phyloP scores from a whole-genome alignment of 2,329 filamentous ascomycete genomes.

The Trichoderma cornu-damae region DNA sequence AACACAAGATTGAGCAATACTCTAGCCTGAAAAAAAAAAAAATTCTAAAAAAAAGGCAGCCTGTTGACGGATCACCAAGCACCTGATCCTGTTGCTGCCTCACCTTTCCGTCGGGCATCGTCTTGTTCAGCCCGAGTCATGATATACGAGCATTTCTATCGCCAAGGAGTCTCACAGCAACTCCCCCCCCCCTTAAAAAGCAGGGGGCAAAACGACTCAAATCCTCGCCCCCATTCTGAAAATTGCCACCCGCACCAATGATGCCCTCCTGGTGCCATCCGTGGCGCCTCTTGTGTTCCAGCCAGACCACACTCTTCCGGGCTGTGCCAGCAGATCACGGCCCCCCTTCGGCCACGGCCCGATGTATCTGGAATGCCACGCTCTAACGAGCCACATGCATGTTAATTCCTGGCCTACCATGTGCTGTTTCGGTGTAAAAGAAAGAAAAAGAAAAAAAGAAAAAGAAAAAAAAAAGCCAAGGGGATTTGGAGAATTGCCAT shows the following conservation, averaged over 20 bases:
- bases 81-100: too few species aligned
- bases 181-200: neutral
- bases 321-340: neutral
- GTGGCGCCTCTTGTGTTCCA: neutral
- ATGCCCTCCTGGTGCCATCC: neutral
- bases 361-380: neutral
- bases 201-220: neutral
- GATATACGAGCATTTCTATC: too few species aligned
- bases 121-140: too few species aligned
- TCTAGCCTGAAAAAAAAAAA: too few species aligned
- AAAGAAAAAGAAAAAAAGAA: too few species aligned
- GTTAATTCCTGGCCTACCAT: neutral
- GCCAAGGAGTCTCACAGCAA: neutral
- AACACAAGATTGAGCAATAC: too few species aligned
- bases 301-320: neutral
- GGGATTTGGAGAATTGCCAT: constrained; percentile 5
- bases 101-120: too few species aligned
- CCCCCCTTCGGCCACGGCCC: neutral
- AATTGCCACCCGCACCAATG: neutral
- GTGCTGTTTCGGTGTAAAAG: neutral
- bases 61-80: too few species aligned
- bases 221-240: neutral
- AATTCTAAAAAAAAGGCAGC: too few species aligned
- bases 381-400: too few species aligned
- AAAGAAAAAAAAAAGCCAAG: constrained; percentile 1